A percentile compares a stretch with the other conserved stretches of the same genome.
phyloP scores from a whole-genome alignment of 305 asterid species.

The Rubia tinctorum region DNA sequence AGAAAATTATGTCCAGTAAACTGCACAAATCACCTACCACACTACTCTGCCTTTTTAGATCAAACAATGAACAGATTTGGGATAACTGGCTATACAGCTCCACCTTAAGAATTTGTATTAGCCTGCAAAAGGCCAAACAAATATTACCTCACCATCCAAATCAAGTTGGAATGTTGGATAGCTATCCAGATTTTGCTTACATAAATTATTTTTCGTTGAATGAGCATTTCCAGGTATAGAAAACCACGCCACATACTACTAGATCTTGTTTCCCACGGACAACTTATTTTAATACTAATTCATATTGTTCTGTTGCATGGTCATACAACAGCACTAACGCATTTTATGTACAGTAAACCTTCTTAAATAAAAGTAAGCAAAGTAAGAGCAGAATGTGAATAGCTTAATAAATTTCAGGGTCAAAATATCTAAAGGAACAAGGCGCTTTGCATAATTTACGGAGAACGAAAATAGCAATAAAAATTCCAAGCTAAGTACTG shows the following conservation, averaged over 20 bases:
- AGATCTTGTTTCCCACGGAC: too few relatives aligned
- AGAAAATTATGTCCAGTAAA: neutral
- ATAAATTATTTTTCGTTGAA: neutral
- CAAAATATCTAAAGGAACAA: too few relatives aligned
- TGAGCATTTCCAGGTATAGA: neutral
- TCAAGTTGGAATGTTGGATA: too few relatives aligned
- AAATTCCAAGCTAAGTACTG: too few relatives aligned
- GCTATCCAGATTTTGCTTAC: neutral
- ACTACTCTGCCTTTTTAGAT: neutral
- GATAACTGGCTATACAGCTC: constrained; percentile 14
- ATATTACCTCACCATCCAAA: neutral
- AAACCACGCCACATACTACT: neutral
- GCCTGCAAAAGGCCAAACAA: constrained; percentile 9
- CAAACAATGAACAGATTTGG: constrained; percentile 12
- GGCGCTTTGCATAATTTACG: too few relatives aligned
- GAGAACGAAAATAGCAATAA: too few relatives aligned
- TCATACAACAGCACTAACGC: too few relatives aligned
- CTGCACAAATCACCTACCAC: neutral
- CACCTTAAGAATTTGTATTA: constrained; percentile 6
- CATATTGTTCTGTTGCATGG: too few relatives aligned
- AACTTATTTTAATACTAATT: too few relatives aligned
- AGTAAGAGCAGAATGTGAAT: neutral
- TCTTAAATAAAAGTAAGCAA: neutral
- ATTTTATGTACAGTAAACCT: neutral
- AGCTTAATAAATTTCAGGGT: too few relatives aligned